Percentiles rank a stretch among this genome's conserved stretches.
Conservation (phyloP, 2,329 filamentous ascomycete species). For the Xylariaceae sp. region DNA sequence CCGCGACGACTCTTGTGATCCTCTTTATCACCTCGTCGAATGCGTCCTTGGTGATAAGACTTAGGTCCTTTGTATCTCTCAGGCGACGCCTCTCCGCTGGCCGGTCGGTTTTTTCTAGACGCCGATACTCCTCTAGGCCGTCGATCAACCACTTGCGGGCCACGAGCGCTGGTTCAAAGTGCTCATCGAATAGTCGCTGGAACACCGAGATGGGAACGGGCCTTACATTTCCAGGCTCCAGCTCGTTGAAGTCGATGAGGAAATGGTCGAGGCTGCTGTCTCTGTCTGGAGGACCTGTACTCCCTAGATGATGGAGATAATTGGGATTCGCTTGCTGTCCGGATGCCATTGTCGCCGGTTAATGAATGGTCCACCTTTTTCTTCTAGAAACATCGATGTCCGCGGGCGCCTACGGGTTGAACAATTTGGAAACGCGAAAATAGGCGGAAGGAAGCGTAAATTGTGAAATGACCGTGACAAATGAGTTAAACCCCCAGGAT, state of each 20-base stretch:
- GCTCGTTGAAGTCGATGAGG: background rate
- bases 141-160: background rate
- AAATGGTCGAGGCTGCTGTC: background rate
- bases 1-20: background rate
- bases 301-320: constrained; percentile 1
- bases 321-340: background rate
- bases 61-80: background rate
- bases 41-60: background rate
- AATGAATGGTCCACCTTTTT: background rate
- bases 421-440: background rate
- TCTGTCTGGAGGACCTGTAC: background rate
- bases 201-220: constrained; percentile 5
- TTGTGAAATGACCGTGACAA: background rate
- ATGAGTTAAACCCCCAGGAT: background rate
- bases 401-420: background rate
- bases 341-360: constrained; percentile 8
- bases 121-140: background rate
- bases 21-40: constrained; percentile 6
- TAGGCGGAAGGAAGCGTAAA: background rate
- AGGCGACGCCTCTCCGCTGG: too few relatives aligned
- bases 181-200: constrained; percentile 6
- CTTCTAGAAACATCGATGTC: background rate
- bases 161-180: background rate
- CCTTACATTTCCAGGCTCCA: background rate
- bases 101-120: too few relatives aligned